Evolutionary conservation across 768 basidiomycete genomes (phyloP).

Genomic region (Russula lepida): DNA sequence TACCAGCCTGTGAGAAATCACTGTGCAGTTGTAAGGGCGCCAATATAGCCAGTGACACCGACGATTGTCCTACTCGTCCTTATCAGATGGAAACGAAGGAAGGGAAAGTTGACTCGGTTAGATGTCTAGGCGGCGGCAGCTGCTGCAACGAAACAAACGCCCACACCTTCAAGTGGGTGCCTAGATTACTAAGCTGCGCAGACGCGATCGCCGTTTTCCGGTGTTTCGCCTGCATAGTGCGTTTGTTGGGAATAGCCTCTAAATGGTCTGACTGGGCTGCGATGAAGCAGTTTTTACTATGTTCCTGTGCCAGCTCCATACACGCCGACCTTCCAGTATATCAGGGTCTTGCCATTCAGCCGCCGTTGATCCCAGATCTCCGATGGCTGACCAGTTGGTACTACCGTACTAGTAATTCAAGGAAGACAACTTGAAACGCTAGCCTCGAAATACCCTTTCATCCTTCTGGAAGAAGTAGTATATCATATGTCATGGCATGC

Average conservation of each 20-base stretch:
- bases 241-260: not conserved
- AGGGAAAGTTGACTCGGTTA: not conserved
- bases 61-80: not conserved
- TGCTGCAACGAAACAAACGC: no score
- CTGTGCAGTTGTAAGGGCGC: not conserved
- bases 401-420: no score
- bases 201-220: no score
- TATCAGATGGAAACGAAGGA: not conserved
- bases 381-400: no score
- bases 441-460: no score
- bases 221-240: no score
- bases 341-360: no score
- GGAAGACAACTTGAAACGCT: no score
- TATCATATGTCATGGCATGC: no score
- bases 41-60: not conserved
- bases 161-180: not conserved
- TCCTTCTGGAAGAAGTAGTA: no score
- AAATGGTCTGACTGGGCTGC: not conserved
- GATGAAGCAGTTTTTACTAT: not conserved
- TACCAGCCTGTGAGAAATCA: not conserved
- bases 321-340: no score
- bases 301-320: not conserved
- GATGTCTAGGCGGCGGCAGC: not conserved
- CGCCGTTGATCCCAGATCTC: no score
- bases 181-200: not conserved